phyloP scores from a whole-genome alignment of 805 yeast genomes.

The Kodamaea laetipori region DNA sequence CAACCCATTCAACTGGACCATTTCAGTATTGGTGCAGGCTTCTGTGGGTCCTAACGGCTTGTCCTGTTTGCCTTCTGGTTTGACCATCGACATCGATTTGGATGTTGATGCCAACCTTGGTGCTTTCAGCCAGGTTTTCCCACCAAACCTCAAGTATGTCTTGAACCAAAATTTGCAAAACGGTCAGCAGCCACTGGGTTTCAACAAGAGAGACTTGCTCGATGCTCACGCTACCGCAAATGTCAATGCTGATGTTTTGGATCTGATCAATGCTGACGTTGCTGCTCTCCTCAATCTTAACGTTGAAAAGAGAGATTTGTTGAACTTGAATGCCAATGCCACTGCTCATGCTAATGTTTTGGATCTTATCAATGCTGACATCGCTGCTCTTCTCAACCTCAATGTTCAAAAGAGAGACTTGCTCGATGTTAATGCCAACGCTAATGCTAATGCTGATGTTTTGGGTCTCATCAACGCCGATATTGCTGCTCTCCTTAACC shows the following conservation, averaged over 20 bases:
- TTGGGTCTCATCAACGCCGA: slow-evolving; percentile 4
- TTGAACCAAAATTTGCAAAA: slow-evolving; percentile 13
- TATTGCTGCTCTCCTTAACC: background rate
- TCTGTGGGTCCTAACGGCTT: slow-evolving; percentile 13
- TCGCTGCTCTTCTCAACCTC: background rate
- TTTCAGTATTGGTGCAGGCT: slow-evolving; percentile 20
- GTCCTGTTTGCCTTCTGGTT: slow-evolving; percentile 21
- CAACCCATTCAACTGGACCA: slow-evolving; percentile 21
- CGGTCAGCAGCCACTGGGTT: slow-evolving; percentile 7
- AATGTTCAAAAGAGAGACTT: slow-evolving; percentile 4
- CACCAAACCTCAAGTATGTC: slow-evolving; percentile 12
- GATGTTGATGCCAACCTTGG: slow-evolving; percentile 11
- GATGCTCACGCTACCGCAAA: slow-evolving; percentile 5
- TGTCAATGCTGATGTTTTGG: slow-evolving; percentile 1
- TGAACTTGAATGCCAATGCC: slow-evolving; percentile 4
- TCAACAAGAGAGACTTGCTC: slow-evolving; percentile 9
- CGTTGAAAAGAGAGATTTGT: slow-evolving; percentile 8
- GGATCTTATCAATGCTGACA: slow-evolving; percentile 3
- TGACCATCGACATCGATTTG: slow-evolving; percentile 20
- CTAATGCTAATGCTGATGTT: background rate
- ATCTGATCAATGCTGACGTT: slow-evolving; percentile 2
- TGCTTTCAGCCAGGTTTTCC: slow-evolving; percentile 15
- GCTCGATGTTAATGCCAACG: slow-evolving; percentile 4
- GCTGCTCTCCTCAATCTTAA: slow-evolving; percentile 3
- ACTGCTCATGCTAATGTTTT: slow-evolving; percentile 2